Evolutionary conservation across 345 rosid genomes (phyloP).

Genomic region (Pugionium cornutum): DNA sequence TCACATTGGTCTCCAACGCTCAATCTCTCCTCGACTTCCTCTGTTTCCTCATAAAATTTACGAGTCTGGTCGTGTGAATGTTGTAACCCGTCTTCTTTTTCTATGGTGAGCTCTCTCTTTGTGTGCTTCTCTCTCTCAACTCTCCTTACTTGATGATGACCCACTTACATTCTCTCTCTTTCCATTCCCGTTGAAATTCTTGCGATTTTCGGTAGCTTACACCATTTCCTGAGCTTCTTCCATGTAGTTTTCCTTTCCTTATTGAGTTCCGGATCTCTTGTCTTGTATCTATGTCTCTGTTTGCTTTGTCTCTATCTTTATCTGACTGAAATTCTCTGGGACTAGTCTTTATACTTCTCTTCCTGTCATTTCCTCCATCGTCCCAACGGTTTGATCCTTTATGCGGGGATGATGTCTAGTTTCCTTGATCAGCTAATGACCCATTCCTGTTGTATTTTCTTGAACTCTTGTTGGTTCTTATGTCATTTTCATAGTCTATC

Average conservation of each 20-base stretch:
- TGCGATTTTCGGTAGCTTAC: conserved; percentile 11
- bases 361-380: conserved; percentile 14
- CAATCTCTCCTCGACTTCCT: conserved; percentile 22
- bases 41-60: conserved; percentile 1
- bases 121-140: conserved; percentile 30
- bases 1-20: conserved; percentile 43
- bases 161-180: conserved; percentile 18
- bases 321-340: conserved; percentile 4
- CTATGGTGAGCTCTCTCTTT: conserved; percentile 31
- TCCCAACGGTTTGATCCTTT: conserved; percentile 18
- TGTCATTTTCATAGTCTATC: conserved; percentile 25
- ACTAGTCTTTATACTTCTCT: conserved; percentile 17
- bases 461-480: conserved; percentile 38
- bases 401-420: conserved; percentile 27
- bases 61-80: conserved; percentile 20
- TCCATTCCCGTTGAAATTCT: conserved; percentile 9
- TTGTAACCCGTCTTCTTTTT: conserved; percentile 38
- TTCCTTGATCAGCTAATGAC: conserved; percentile 34
- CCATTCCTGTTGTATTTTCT: conserved; percentile 32
- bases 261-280: conserved; percentile 11
- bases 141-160: conserved; percentile 36
- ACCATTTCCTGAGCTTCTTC: conserved; percentile 31
- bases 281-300: conserved; percentile 17
- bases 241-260: conserved; percentile 11
- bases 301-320: conserved; percentile 21